Base-by-base conservation (phyloP, 352 stramenopile species). In the Globisporangium cylindrosporum region DNA sequence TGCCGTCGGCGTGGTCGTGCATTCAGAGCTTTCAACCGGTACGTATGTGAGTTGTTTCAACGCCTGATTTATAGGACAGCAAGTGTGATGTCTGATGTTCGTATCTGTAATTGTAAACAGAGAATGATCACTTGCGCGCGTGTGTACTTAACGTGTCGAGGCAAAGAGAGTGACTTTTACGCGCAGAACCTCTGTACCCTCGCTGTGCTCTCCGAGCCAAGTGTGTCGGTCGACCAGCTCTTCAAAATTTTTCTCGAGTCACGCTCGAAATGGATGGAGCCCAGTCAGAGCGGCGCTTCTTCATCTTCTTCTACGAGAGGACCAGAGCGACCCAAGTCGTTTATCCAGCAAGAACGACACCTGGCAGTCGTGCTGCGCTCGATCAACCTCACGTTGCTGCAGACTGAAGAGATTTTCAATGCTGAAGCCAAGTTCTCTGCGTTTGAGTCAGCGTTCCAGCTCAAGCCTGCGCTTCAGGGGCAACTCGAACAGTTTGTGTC, bases 1-100 rank as follows among this genome's bases (percentile, higher is more conserved):
- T 93, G n/a, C 70, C 72, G 20, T 69, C 85, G 0, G 76, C 89
- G 43, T 93, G 87, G 85, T 69, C 85, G 29, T 90, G 78, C 12
- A 80, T 93, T 27, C 68, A 89, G 60, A 79, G 80, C 56, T 95
- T 95, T 64, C 71, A 75, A 27, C 61, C 67, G 77, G 82, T 91
- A 77, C 14, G 64, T 64, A 46, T 20, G 18, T n/a, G 48, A 4
- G 54, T 36, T 34, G 2, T n/a, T 14, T 22, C 43, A 51, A 22
- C n/a, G 43, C 2, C 43, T n/a, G 18, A 22, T 29, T 12, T 32
- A 14, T 20, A 14, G 57, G 18, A 34, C 12, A 46, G 36, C 53
- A 32, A 24, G 6, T 5, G 25, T 41, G 25, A 22, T 36, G 24
- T 7, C 43, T 51, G 43, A 51, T 15, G 5, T 24, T 12, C 18